Base-by-base conservation (phyloP, 805 yeast genomes). In the Isabelozyma gotoi region DNA sequence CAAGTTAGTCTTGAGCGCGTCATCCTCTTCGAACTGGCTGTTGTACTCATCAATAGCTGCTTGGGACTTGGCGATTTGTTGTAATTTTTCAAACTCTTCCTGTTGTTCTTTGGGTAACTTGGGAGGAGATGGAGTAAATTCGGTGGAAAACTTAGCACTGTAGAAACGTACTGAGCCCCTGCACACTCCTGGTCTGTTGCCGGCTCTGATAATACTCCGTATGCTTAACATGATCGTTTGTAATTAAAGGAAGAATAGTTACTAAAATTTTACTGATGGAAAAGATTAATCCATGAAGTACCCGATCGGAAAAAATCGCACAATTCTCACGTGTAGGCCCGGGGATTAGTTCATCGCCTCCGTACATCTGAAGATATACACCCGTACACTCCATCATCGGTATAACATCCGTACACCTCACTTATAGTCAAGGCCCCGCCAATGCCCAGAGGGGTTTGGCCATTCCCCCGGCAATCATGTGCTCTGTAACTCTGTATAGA, bases 1-100 rank as follows among this genome's bases (percentile, higher is more conserved):
- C 39, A 34, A 41, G 2, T 65, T 63, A 15, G 62, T 47, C 14
- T 55, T 45, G 16, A 55, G 57, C 42, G 67, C 65, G 12, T 61
- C 64, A 27, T 59, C 57, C n/a, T 61, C 65, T 27, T 59, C 57
- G 17, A 76, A 56, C 35, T 72, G 66, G 16, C 70, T 67, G 53
- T 87, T 87, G 59, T 82, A 85, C 44, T 82, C 88, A 38, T 85
- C 91, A 19, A 88, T 84, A 1, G 88, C 86, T 3, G 81, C 80
- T 63, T 86, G 91, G 0, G 91, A 78, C 55, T 76, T 81, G 3
- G 97, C 98, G 38, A 83, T 75, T 57, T 77, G 82, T 56, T 90
- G 96, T 33, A 92, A 78, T 34, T 78, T 75, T 60, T 94, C 99
- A 64, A 94, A 92, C 67, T 94, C 99, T 53, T 84, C 90, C 63